Conservation (phyloP, 768 basidiomycete genomes). For the Auriscalpium vulgare region DNA sequence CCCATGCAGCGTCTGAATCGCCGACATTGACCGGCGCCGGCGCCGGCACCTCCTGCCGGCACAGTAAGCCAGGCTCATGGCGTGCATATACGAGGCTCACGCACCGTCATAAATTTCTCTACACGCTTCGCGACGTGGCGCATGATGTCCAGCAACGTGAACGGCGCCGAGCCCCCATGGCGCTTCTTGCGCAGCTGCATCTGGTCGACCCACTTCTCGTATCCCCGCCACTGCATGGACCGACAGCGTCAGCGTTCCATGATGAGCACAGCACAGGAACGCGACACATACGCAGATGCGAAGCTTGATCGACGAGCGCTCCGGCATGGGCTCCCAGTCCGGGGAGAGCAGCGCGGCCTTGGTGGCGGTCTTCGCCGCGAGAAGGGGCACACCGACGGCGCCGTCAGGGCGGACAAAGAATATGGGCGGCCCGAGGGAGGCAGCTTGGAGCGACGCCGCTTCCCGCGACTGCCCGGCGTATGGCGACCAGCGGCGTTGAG, state of each 20-base stretch:
- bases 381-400: neutral
- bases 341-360: neutral
- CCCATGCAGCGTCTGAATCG: neutral
- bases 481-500: neutral
- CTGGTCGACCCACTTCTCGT: neutral
- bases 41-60: neutral
- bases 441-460: neutral
- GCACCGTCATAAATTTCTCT: neutral
- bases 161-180: neutral
- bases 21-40: neutral
- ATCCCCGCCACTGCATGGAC: neutral
- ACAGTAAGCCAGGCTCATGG: neutral
- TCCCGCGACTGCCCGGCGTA: neutral
- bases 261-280: neutral
- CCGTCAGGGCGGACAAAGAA: neutral
- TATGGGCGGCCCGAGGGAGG: neutral
- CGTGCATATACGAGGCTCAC: neutral
- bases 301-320: neutral
- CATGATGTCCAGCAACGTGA: neutral
- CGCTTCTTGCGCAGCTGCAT: neutral
- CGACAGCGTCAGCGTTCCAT: neutral
- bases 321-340: neutral
- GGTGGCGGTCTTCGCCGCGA: neutral
- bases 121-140: neutral
- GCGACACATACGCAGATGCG: neutral